A percentile compares a stretch with the other conserved stretches of the same genome.
Evolutionary conservation across 169 alveolate species (phyloP).

Genomic region (Plasmodium vinckei): DNA sequence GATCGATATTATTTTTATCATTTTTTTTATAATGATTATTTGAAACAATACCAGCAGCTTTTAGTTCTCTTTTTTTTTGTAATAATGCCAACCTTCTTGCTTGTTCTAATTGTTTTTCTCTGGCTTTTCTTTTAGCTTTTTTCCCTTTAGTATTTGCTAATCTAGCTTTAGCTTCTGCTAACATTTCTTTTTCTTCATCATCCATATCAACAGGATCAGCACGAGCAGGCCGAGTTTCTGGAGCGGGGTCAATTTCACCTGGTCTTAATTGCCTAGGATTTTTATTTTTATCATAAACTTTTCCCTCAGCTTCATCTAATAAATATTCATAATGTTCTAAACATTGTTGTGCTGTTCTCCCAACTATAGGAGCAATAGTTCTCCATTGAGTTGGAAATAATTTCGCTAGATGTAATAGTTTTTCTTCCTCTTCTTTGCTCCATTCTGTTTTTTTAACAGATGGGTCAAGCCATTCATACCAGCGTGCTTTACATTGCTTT

Average conservation of each 20-base stretch:
- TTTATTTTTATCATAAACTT: slow-evolving; percentile 83
- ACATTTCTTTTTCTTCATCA: slow-evolving; percentile 99
- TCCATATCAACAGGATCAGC: slow-evolving; percentile 98
- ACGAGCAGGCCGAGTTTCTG: slow-evolving; percentile 99
- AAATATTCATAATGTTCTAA: slow-evolving; percentile 98
- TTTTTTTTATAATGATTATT: slow-evolving; percentile 86
- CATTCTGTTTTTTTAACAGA: slow-evolving; percentile 99
- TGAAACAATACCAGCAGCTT: slow-evolving; percentile 97
- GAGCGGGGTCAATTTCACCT: slow-evolving; percentile 99
- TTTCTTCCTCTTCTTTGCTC: slow-evolving; percentile 99
- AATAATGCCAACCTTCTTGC: slow-evolving; percentile 97
- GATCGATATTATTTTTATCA: slow-evolving; percentile 93
- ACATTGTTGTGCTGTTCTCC: slow-evolving; percentile 99
- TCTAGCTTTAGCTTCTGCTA: slow-evolving; percentile 99
- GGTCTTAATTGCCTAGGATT: slow-evolving; percentile 98
- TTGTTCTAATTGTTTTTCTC: slow-evolving; percentile 98
- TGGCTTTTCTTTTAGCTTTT: slow-evolving; percentile 99
- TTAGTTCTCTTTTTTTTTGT: slow-evolving; percentile 98
- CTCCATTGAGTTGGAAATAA: slow-evolving; percentile 99
- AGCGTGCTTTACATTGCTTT: slow-evolving; percentile 99
- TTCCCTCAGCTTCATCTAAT: slow-evolving; percentile 98
- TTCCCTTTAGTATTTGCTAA: slow-evolving; percentile 99
- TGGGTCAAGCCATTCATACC: slow-evolving; percentile 99
- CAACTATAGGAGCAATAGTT: slow-evolving; percentile 99
- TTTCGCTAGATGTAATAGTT: slow-evolving; percentile 98